Conservation (phyloP, 1,139 yeast genomes). For the Meyerozyma carpophila region DNA sequence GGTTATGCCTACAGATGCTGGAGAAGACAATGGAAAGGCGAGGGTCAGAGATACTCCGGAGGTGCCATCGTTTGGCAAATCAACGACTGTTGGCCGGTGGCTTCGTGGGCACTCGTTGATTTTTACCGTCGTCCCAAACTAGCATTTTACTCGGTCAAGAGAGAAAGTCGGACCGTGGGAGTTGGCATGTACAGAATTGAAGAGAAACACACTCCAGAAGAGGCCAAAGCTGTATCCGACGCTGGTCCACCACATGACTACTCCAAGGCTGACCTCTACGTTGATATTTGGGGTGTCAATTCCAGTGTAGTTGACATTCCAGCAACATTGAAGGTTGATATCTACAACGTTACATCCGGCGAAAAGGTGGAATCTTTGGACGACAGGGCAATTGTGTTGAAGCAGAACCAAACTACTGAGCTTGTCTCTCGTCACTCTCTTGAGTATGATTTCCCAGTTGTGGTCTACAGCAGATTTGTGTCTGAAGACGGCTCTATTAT, state of each 20-base stretch:
- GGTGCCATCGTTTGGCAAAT: slow-evolving; percentile 49
- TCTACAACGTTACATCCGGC: slow-evolving; percentile 27
- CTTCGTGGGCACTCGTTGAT: slow-evolving; percentile 44
- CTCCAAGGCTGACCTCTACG: slow-evolving; percentile 14
- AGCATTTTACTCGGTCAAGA: slow-evolving; percentile 39
- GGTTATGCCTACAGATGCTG: slow-evolving; percentile 41
- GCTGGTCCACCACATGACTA: slow-evolving; percentile 17
- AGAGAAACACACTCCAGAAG: slow-evolving; percentile 12
- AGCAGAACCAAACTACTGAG: slow-evolving; percentile 31
- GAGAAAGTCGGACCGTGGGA: slow-evolving; percentile 31
- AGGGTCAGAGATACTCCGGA: slow-evolving; percentile 23
- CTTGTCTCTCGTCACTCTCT: slow-evolving; percentile 12
- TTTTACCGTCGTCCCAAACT: slow-evolving; percentile 35
- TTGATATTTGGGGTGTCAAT: slow-evolving; percentile 42
- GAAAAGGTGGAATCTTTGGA: slow-evolving; percentile 12
- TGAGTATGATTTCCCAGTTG: slow-evolving; percentile 14
- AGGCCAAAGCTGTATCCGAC: slow-evolving; percentile 6
- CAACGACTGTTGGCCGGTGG: slow-evolving; percentile 49
- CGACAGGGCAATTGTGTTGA: slow-evolving; percentile 15
- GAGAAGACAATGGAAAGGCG: slow-evolving; percentile 36
- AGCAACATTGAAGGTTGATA: slow-evolving; percentile 21
- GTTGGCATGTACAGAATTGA: slow-evolving; percentile 31
- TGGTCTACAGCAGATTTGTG: slow-evolving; percentile 16
- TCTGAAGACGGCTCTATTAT: slow-evolving; percentile 13
- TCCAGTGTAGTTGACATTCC: slow-evolving; percentile 15